Evolutionary conservation across 148 eudicot species (phyloP), one percentile per base, ranked within the genome.

Genomic region (Euryodendron excelsum): DNA sequence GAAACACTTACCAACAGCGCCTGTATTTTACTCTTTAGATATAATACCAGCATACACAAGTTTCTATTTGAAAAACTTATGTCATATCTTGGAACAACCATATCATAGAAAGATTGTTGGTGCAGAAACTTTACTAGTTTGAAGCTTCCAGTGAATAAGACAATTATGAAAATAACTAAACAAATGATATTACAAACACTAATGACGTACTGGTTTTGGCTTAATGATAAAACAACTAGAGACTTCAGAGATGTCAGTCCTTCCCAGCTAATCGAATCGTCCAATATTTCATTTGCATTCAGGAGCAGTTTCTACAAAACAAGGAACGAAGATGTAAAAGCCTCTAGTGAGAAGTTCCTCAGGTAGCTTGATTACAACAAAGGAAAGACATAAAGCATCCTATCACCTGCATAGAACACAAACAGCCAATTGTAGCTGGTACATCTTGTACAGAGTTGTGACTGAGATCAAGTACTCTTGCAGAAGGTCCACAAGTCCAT

Each of bases 401-500:
- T 7, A 34, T 59, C 75, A 95, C 99, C 91, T 93, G 86, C 37
- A 96, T 30, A 52, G 85, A 79, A 69, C 80, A 80, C 71, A 93
- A 79, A 77, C 72, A 62, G 79, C 85, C 82, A 62, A 93, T 81
- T 80, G 83, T 78, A 80, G 75, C 66, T 47, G 99, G 92, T 64
- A 93, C 62, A 14, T 86, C 84, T 74, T 80, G 63, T 76, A 96
- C 75, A 39, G 77, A 82, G 81, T 96, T 96, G 83, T 82, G 85
- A 85, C 88, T 87, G 82, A 91, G 87, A 86, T 93, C 98, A 78
- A 96, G 94, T 12, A 92, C 88, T 86, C 94, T 90, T 60, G 87
- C 86, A 79, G 89, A 85, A 81, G 95, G 73, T 73, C 86, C 91
- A 73, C 91, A 88, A 69, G 80, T 86, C 98, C 92, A 96, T 31